Percentiles rank a stretch among this genome's conserved stretches.
phyloP scores from a whole-genome alignment of 192 early-diverging fungal species.

The Coemansia sp. region DNA sequence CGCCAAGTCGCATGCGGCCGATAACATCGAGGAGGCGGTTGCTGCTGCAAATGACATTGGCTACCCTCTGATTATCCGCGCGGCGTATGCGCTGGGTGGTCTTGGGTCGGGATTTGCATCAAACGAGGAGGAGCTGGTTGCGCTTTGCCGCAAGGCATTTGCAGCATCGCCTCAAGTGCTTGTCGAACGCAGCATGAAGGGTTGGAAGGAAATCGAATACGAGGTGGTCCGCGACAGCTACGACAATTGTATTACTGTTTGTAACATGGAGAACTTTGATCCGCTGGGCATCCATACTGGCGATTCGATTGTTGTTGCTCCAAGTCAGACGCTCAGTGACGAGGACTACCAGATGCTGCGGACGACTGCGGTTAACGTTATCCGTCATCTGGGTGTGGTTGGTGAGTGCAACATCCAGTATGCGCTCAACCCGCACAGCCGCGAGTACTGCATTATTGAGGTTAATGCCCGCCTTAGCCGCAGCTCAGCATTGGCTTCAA shows the following conservation, averaged over 20 bases:
- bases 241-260: constrained; percentile 99
- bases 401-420: constrained; percentile 99
- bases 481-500: constrained; percentile 90
- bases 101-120: constrained; percentile 96
- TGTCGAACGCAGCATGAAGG: constrained; percentile 96
- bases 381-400: constrained; percentile 96
- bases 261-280: constrained; percentile 99
- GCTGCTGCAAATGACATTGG: constrained; percentile 84
- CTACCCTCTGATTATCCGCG: constrained; percentile 94
- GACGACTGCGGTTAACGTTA: constrained; percentile 92
- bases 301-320: constrained; percentile 98
- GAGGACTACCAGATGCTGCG: constrained; percentile 99
- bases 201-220: constrained; percentile 99
- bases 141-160: constrained; percentile 84
- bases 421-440: constrained; percentile 88
- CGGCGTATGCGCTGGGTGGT: constrained; percentile 94
- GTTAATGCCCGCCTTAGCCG: constrained; percentile 96
- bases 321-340: constrained; percentile 94
- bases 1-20: constrained; percentile 82
- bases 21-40: constrained; percentile 80
- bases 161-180: constrained; percentile 91
- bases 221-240: constrained; percentile 94
- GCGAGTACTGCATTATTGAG: constrained; percentile 98
- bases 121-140: constrained; percentile 77
- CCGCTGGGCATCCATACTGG: constrained; percentile 99